Base-by-base conservation (phyloP, 768 basidiomycete genomes). In the Leccinellum albellum region DNA sequence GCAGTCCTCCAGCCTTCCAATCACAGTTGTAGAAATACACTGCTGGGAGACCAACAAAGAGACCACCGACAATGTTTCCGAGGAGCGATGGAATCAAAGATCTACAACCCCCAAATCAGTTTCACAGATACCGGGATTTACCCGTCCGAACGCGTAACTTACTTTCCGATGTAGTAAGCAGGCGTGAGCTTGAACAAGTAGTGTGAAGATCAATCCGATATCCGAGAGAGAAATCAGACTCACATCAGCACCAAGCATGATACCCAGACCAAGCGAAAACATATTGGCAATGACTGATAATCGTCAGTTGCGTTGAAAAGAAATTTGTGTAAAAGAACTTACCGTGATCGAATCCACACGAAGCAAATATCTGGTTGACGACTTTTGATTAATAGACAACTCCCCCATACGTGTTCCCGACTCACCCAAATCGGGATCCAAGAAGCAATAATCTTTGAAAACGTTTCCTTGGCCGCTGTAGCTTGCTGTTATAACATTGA, bases 391-490 rank as follows among this genome's bases (percentile, higher is more conserved):
- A 42, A 0, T 54, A 3, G 12, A 53, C 6, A 42, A 49, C 51
- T 37, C 6, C 37, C n/a, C 21, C 17, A 54, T 40, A 6, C 33
- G 40, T 40, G 23, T 40, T 48, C 42, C 21, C 10, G 20, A 63
- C 78, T 37, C 61, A 85, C 85, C 85, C 86, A 89, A 57, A 89
- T 88, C 6, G 88, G 88, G 54, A 89, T 79, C 88, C 87, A 89
- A 49, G 81, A 76, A 0, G 83, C 81, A 56, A 84, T 73, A 31
- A 89, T 76, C 80, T 89, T 89, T 6, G 88, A 89, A 9, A 84
- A 64, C 0, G 86, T 87, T 6, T 89, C 87, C 42, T 70, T 81
- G 13, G 88, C 84, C 14, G 79, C 84, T 17, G 84, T 75, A 0
- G 85, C 80, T 88, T 88, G 87, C 88, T 89, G 65, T 14, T 8